These are phyloP conservation scores for Choiromyces venosus DNA, from an alignment of 495 filamentous ascomycete genomes.

Conservation along the genomic window DNA sequence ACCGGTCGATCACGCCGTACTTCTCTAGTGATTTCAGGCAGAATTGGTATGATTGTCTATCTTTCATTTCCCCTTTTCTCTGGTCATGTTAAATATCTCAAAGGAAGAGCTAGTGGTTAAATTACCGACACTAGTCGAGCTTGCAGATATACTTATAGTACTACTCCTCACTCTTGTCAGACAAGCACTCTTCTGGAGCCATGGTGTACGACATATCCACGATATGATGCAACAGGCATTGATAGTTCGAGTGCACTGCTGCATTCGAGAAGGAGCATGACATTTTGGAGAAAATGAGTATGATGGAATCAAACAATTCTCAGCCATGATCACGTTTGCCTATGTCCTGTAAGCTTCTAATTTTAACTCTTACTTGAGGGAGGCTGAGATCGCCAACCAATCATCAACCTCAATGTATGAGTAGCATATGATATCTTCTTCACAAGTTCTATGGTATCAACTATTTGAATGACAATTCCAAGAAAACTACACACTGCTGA, in stretches of 20 bases:
- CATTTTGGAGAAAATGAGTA: not conserved
- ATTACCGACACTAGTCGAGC: not conserved
- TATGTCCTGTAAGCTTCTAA: not conserved
- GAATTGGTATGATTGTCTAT: not conserved
- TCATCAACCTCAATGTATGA: not conserved
- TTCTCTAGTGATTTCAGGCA: not conserved
- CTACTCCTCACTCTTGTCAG: not conserved
- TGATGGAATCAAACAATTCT: not conserved
- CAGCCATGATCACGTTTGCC: not conserved
- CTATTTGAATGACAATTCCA: not conserved
- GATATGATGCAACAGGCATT: not conserved
- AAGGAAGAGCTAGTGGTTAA: not conserved
- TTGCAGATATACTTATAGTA: not conserved
- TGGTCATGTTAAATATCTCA: not conserved
- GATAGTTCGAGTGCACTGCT: not conserved
- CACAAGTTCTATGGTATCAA: not conserved
- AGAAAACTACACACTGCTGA: not conserved
- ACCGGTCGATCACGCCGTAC: not conserved
- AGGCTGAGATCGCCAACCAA: not conserved
- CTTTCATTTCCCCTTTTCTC: not conserved
- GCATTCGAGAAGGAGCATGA: not conserved
- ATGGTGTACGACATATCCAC: not conserved
- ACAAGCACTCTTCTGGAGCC: too few relatives aligned
- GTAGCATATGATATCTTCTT: not conserved
- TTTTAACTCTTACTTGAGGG: not conserved